Conservation (phyloP, 73 alveolate species). For the Tetrahymena thermophila region DNA sequence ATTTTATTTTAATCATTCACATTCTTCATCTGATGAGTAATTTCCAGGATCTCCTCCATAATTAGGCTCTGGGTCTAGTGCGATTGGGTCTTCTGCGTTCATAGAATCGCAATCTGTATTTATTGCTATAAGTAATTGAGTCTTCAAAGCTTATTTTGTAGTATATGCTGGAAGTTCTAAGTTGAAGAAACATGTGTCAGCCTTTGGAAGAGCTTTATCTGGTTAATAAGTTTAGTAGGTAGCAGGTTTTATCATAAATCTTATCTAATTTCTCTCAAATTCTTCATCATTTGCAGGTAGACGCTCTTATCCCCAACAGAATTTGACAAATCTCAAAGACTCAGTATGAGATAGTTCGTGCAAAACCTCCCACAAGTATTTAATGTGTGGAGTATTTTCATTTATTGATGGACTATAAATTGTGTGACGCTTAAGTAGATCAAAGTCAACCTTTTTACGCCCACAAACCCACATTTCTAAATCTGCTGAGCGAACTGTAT, state of each 20-base stretch:
- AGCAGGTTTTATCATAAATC: slow-evolving; percentile 90
- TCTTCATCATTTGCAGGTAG: slow-evolving; percentile 98
- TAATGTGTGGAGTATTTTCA: slow-evolving; percentile 68
- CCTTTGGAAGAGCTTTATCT: slow-evolving; percentile 90
- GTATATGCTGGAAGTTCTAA: slow-evolving; percentile 92
- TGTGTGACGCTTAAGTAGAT: slow-evolving; percentile 88
- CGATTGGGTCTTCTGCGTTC: slow-evolving; percentile 81
- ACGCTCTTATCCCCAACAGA: slow-evolving; percentile 98
- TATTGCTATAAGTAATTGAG: slow-evolving; percentile 78
- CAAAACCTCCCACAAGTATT: slow-evolving; percentile 94
- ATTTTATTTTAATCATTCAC: not conserved
- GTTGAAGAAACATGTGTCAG: slow-evolving; percentile 98
- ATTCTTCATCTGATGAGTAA: not conserved
- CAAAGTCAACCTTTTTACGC: slow-evolving; percentile 82
- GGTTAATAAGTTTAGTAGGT: slow-evolving; percentile 66
- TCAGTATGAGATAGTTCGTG: slow-evolving; percentile 85
- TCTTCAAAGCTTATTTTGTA: slow-evolving; percentile 71
- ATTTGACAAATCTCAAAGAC: slow-evolving; percentile 84
- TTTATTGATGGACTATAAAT: slow-evolving; percentile 82
- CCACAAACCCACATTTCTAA: slow-evolving; percentile 95
- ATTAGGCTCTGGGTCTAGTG: slow-evolving; percentile 34
- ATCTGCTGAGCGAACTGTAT: slow-evolving; percentile 76
- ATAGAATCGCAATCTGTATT: slow-evolving; percentile 84
- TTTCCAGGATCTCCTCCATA: slow-evolving; percentile 10
- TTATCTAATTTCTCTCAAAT: slow-evolving; percentile 81